Evolutionary conservation across 2,329 filamentous ascomycete genomes (phyloP).

Genomic region (Clarireedia sp.): DNA sequence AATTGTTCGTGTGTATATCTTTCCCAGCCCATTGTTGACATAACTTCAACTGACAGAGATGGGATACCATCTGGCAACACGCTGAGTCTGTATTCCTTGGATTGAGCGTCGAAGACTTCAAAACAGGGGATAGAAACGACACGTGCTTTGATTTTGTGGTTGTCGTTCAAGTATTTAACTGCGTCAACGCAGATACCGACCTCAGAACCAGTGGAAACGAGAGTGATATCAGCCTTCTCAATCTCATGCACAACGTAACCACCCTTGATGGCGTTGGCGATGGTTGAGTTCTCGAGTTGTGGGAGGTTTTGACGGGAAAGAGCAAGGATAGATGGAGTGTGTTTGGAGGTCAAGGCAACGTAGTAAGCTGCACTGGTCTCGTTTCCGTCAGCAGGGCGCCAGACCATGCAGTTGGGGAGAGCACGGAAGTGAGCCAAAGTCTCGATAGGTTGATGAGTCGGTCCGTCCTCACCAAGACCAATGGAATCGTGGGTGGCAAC

Average conservation of each 20-base stretch:
- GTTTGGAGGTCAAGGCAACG: constrained; percentile 79
- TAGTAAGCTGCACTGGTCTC: constrained; percentile 98
- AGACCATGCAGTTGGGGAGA: constrained; percentile 98
- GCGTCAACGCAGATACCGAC: constrained; percentile 90
- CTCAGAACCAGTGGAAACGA: constrained; percentile 94
- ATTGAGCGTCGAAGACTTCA: constrained; percentile 90
- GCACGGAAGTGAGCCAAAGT: constrained; percentile 97
- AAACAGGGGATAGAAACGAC: constrained; percentile 95
- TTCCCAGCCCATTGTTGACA: constrained; percentile 97
- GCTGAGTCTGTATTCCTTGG: constrained; percentile 89
- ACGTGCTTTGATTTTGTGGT: constrained; percentile 79
- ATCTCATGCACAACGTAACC: constrained; percentile 86
- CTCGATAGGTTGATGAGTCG: constrained; percentile 98
- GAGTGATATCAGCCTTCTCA: constrained; percentile 74
- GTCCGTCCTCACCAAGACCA: constrained; percentile 95
- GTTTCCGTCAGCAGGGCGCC: constrained; percentile 97
- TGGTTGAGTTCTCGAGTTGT: constrained; percentile 87
- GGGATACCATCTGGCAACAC: constrained; percentile 93
- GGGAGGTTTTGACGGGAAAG: constrained; percentile 97
- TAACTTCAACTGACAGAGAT: constrained; percentile 87
- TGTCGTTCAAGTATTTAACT: constrained; percentile 81
- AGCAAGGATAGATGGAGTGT: constrained; percentile 87
- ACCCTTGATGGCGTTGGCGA: constrained; percentile 88
- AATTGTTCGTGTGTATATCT: constrained; percentile 99
- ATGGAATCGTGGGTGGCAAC: constrained; percentile 98